These are phyloP conservation scores for Suillus cothurnatus DNA, from an alignment of 768 basidiomycete species.

Conservation along the genomic window DNA sequence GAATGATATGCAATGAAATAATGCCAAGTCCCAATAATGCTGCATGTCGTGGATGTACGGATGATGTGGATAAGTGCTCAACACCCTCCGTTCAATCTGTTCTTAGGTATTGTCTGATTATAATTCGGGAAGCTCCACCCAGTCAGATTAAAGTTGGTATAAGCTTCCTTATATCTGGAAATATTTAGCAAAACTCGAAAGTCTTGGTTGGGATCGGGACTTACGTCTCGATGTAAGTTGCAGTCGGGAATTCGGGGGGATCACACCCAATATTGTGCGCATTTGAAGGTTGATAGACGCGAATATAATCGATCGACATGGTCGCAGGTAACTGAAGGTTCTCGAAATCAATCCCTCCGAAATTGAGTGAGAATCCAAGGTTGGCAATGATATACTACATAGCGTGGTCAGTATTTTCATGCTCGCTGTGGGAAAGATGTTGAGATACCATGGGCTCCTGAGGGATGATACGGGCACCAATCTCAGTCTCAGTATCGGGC, in stretches of 20 bases:
- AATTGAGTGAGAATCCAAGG: conserved; percentile 68
- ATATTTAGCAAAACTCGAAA: neutral
- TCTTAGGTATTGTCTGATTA: conserved; percentile 62
- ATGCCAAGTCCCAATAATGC: neutral
- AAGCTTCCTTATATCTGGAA: conserved; percentile 44
- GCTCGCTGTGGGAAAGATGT: neutral
- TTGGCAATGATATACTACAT: conserved; percentile 69
- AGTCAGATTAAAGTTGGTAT: conserved; percentile 47
- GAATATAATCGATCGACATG: conserved; percentile 81
- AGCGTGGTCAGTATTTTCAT: conserved; percentile 2
- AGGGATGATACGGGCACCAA: conserved; percentile 59
- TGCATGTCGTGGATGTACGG: neutral
- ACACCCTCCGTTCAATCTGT: conserved; percentile 39
- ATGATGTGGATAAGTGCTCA: conserved; percentile 14
- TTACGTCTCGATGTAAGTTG: conserved; percentile 72
- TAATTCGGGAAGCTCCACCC: conserved; percentile 43
- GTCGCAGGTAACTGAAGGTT: conserved; percentile 54
- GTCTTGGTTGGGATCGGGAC: conserved; percentile 21
- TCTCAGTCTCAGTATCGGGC: conserved; percentile 52
- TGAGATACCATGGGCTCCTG: conserved; percentile 68
- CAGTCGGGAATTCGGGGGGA: conserved; percentile 72
- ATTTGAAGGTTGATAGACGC: conserved; percentile 66
- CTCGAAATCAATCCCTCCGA: conserved; percentile 64
- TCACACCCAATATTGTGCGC: conserved; percentile 64
- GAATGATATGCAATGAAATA: conserved; percentile 5